phyloP scores from a whole-genome alignment of 2,329 filamentous ascomycete genomes.

The Thielaviopsis ethacetica region DNA sequence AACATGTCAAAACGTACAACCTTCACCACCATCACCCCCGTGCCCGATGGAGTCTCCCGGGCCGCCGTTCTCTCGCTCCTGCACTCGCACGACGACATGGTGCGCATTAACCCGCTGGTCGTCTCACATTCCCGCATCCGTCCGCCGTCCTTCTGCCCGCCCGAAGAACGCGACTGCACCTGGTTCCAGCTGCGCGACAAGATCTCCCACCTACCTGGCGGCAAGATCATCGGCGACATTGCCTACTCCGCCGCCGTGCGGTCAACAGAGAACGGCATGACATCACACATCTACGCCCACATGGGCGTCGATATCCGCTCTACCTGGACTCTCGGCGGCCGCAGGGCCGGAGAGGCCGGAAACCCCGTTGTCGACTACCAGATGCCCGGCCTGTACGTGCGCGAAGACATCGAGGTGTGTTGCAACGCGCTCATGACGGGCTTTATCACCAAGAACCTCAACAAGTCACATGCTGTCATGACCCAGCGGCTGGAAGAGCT shows the following conservation, averaged over 20 bases:
- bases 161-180: slow-evolving; percentile 50
- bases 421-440: slow-evolving; percentile 61
- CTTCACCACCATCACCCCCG: slow-evolving; percentile 65
- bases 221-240: slow-evolving; percentile 38
- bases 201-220: slow-evolving; percentile 57
- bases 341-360: slow-evolving; percentile 50
- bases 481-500: slow-evolving; percentile 23
- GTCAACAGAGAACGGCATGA: slow-evolving; percentile 53
- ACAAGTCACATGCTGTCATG: slow-evolving; percentile 55
- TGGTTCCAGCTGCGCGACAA: slow-evolving; percentile 74
- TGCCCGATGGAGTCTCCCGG: slow-evolving; percentile 52
- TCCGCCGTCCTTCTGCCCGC: slow-evolving; percentile 46
- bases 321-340: slow-evolving; percentile 62
- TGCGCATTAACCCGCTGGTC: slow-evolving; percentile 73
- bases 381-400: slow-evolving; percentile 52
- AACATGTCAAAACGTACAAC: slow-evolving; percentile 52
- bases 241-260: slow-evolving; percentile 70
- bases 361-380: slow-evolving; percentile 51
- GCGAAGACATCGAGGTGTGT: slow-evolving; percentile 69
- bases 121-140: slow-evolving; percentile 52
- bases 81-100: slow-evolving; percentile 67
- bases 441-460: slow-evolving; percentile 72
- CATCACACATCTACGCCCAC: slow-evolving; percentile 73
- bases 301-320: slow-evolving; percentile 64
- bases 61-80: slow-evolving; percentile 59